These are phyloP conservation scores for Coffea canephora DNA, from an alignment of 257 asterid genomes.

Conservation along the genomic window DNA sequence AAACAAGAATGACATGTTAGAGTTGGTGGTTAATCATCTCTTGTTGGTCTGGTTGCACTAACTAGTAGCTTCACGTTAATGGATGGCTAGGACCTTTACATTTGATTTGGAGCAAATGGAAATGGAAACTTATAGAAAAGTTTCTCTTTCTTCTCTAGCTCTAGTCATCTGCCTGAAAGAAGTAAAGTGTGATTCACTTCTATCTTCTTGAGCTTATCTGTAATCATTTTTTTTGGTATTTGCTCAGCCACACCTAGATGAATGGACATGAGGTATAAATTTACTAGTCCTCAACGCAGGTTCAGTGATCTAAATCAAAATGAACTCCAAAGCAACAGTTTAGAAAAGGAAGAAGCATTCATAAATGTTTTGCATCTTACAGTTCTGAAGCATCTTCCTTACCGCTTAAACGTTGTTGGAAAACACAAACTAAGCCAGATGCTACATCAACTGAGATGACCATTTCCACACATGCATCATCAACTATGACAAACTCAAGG, in stretches of 20 bases:
- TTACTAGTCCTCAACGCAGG: not conserved
- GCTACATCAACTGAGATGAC: conserved; percentile 48
- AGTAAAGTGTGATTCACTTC: not conserved
- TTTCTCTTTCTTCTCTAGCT: not conserved
- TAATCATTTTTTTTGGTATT: not conserved
- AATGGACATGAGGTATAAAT: not conserved
- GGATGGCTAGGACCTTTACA: not conserved
- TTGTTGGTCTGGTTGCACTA: not conserved
- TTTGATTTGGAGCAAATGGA: not conserved
- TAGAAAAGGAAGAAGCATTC: not conserved
- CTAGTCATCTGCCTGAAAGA: not conserved
- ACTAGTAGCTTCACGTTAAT: not conserved
- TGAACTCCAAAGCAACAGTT: not conserved
- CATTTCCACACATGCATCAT: conserved; percentile 38
- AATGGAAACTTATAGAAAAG: not conserved
- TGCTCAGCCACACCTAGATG: not conserved
- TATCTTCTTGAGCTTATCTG: not conserved
- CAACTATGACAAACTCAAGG: conserved; percentile 54
- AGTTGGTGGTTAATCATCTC: not conserved
- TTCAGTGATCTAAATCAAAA: not conserved
- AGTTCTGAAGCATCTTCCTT: conserved; percentile 11
- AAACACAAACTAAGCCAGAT: conserved; percentile 61
- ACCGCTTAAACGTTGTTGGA: conserved; percentile 57
- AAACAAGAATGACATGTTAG: not conserved
- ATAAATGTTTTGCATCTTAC: not conserved